Evolutionary conservation across 2,329 filamentous ascomycete species (phyloP).

Genomic region (Blastomyces parvus): DNA sequence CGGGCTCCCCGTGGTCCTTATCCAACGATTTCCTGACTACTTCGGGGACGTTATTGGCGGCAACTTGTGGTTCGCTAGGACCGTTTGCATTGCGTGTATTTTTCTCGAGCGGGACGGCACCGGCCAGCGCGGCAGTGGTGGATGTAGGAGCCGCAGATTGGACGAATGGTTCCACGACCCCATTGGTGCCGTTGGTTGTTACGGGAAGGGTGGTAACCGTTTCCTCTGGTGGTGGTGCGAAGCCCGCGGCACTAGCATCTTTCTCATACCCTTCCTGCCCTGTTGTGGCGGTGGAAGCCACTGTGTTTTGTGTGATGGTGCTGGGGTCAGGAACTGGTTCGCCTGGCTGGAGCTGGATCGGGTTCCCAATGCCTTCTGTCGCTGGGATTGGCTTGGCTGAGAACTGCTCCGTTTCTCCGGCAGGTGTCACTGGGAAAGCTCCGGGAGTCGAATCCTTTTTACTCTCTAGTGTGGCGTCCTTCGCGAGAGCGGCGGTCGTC

Average conservation of each 20-base stretch:
- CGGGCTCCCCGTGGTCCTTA: slow-evolving; percentile 38
- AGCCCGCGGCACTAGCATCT: slow-evolving; percentile 46
- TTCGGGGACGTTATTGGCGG: slow-evolving; percentile 35
- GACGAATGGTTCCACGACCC: slow-evolving; percentile 45
- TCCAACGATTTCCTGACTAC: slow-evolving; percentile 41
- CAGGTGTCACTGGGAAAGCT: slow-evolving; percentile 63
- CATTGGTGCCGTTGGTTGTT: slow-evolving; percentile 35
- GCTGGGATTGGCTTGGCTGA: slow-evolving; percentile 51
- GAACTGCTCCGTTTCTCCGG: slow-evolving; percentile 37
- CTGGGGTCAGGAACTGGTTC: slow-evolving; percentile 65
- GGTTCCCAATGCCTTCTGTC: slow-evolving; percentile 57
- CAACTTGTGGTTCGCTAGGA: slow-evolving; percentile 34
- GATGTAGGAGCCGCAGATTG: slow-evolving; percentile 43
- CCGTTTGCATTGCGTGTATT: neutral
- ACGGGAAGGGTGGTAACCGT: slow-evolving; percentile 32
- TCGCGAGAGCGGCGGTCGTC: slow-evolving; percentile 61
- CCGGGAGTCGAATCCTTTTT: slow-evolving; percentile 45
- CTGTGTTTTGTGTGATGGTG: slow-evolving; percentile 57
- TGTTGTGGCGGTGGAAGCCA: slow-evolving; percentile 55
- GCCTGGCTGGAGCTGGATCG: slow-evolving; percentile 66
- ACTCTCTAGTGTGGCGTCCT: slow-evolving; percentile 53
- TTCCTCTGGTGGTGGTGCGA: slow-evolving; percentile 32
- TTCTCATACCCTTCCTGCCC: slow-evolving; percentile 84
- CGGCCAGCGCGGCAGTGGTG: slow-evolving; percentile 39
- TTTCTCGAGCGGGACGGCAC: slow-evolving; percentile 35